Percentiles rank a stretch among this genome's conserved stretches.
Conservation (phyloP, 129 eudicot species). For the Daucus carota region DH1_v3.0 NC_030381.2:19397501-19398000, state of each 20-base stretch:
- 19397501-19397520: slow-evolving; percentile 29
- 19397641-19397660: slow-evolving; percentile 26
- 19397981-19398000: neutral
- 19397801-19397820: neutral
- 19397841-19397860: slow-evolving; percentile 8
- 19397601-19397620: slow-evolving; percentile 12
- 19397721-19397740: slow-evolving; percentile 20
- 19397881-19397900: neutral
- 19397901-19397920: neutral
- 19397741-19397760: slow-evolving; percentile 18
- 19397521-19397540: slow-evolving; percentile 47
- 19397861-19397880: slow-evolving; percentile 1
- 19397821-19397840: slow-evolving; percentile 18
- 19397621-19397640: neutral
- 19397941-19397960: slow-evolving; percentile 4
- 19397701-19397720: slow-evolving; percentile 30
- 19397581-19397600: neutral
- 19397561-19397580: slow-evolving; percentile 27
- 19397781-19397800: slow-evolving; percentile 7
- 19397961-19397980: neutral
- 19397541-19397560: slow-evolving; percentile 54
- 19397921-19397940: slow-evolving; percentile 10
- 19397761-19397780: slow-evolving; percentile 11
- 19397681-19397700: slow-evolving; percentile 45
- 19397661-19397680: slow-evolving; percentile 50